Evolutionary conservation across 2,329 filamentous ascomycete genomes (phyloP).

Genomic region (Fusarium lateritium): DNA sequence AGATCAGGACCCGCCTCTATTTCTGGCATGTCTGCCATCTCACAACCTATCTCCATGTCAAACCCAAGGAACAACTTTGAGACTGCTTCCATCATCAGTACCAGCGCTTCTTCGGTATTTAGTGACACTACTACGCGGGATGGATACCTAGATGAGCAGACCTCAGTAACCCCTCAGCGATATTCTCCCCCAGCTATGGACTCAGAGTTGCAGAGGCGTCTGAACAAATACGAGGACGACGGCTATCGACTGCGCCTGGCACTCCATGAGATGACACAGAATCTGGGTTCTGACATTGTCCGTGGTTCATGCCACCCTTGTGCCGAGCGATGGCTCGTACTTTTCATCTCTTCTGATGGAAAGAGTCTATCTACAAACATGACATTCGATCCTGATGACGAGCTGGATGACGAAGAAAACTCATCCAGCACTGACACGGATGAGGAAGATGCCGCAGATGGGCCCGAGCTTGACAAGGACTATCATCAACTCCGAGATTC

Average conservation of each 20-base stretch:
- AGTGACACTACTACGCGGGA: conserved; percentile 80
- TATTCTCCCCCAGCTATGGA: conserved; percentile 68
- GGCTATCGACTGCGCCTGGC: conserved; percentile 76
- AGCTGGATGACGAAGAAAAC: conserved; percentile 75
- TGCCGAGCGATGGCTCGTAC: conserved; percentile 84
- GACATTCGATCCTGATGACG: conserved; percentile 78
- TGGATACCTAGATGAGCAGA: conserved; percentile 71
- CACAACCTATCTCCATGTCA: conserved; percentile 75
- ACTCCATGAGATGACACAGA: conserved; percentile 78
- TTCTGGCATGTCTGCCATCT: conserved; percentile 78
- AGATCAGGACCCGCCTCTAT: conserved; percentile 77
- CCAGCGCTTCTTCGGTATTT: conserved; percentile 79
- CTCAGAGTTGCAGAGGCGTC: conserved; percentile 58
- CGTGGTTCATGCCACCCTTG: conserved; percentile 83
- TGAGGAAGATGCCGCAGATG: conserved; percentile 72
- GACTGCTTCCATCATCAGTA: conserved; percentile 79
- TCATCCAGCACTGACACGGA: conserved; percentile 73
- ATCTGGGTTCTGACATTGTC: conserved; percentile 73
- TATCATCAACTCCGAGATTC: conserved; percentile 86
- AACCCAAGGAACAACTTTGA: conserved; percentile 72
- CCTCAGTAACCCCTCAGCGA: conserved; percentile 65
- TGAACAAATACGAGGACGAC: conserved; percentile 73
- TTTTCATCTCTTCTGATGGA: conserved; percentile 83
- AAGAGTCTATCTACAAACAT: conserved; percentile 78
- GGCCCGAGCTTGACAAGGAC: conserved; percentile 79